These are phyloP conservation scores for Abrus precatorius DNA, from an alignment of 306 rosid species.

Conservation along the genomic window DNA sequence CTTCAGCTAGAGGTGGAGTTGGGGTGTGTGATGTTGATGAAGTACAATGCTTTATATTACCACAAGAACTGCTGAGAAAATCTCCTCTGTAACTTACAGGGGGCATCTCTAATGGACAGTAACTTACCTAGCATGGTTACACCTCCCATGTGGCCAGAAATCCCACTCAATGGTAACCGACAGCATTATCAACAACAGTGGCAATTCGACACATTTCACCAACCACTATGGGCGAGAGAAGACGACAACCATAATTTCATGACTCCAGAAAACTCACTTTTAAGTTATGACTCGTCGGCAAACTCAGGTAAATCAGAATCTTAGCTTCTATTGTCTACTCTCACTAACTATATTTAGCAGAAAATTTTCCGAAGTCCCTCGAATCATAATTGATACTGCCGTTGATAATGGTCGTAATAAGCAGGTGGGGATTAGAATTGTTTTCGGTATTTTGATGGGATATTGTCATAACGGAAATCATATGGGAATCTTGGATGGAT, in stretches of 20 bases:
- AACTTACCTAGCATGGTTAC: slow-evolving; percentile 68
- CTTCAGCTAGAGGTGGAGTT: background rate
- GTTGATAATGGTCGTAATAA: slow-evolving; percentile 25
- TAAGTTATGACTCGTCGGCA: slow-evolving; percentile 77
- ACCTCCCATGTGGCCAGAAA: slow-evolving; percentile 78
- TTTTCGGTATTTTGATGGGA: slow-evolving; percentile 26
- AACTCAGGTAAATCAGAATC: slow-evolving; percentile 75
- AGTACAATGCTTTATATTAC: slow-evolving; percentile 1
- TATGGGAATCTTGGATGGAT: slow-evolving; percentile 38
- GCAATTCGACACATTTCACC: slow-evolving; percentile 72
- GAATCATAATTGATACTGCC: slow-evolving; percentile 32
- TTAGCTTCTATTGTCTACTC: slow-evolving; percentile 20
- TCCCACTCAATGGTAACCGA: slow-evolving; percentile 64
- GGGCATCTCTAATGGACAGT: slow-evolving; percentile 64
- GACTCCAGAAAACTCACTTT: slow-evolving; percentile 77
- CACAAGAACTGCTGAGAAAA: slow-evolving; percentile 18
- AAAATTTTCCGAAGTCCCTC: background rate
- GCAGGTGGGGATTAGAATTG: slow-evolving; percentile 1
- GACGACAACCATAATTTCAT: slow-evolving; percentile 73
- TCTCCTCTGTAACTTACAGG: slow-evolving; percentile 60
- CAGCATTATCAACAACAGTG: slow-evolving; percentile 81
- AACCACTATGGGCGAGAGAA: slow-evolving; percentile 76
- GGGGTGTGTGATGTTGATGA: slow-evolving; percentile 15
- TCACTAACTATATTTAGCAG: slow-evolving; percentile 13
- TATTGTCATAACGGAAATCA: slow-evolving; percentile 16